Percentiles rank a stretch among this genome's conserved stretches.
phyloP scores from a whole-genome alignment of 208 protist genomes.

The Trichomonas vaginalis region DNA sequence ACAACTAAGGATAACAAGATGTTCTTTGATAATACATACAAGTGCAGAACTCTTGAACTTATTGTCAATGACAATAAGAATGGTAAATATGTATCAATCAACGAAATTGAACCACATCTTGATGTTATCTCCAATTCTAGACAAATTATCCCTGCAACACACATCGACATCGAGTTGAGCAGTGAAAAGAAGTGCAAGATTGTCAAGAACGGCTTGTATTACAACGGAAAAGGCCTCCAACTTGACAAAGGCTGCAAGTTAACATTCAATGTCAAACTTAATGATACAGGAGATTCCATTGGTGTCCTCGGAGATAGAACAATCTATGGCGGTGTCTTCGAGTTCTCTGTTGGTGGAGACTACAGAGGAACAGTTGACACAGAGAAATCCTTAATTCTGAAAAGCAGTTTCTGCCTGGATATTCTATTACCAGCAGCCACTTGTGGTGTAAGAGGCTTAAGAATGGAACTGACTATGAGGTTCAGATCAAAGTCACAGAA shows the following conservation, averaged over 20 bases:
- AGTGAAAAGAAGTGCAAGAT: background rate
- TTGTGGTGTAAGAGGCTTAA: background rate
- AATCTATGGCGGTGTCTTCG: background rate
- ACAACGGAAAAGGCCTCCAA: background rate
- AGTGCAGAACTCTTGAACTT: background rate
- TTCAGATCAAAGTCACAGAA: background rate
- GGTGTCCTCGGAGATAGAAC: background rate
- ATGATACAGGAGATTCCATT: background rate
- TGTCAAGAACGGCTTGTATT: background rate
- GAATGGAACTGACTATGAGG: background rate
- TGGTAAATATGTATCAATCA: background rate
- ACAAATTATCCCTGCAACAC: background rate
- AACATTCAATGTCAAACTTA: background rate
- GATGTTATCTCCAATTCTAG: background rate
- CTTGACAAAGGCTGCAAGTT: background rate
- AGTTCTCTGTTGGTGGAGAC: background rate
- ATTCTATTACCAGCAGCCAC: background rate
- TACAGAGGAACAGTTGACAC: background rate
- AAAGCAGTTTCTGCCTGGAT: background rate
- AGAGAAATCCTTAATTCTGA: background rate
- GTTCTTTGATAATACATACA: background rate
- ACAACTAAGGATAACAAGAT: background rate
- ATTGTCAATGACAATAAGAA: background rate
- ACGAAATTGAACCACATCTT: background rate
- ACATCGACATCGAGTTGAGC: background rate